These are phyloP conservation scores for Coemansia sp. DNA, from an alignment of 192 early-diverging fungal species.

Conservation along the genomic window DNA sequence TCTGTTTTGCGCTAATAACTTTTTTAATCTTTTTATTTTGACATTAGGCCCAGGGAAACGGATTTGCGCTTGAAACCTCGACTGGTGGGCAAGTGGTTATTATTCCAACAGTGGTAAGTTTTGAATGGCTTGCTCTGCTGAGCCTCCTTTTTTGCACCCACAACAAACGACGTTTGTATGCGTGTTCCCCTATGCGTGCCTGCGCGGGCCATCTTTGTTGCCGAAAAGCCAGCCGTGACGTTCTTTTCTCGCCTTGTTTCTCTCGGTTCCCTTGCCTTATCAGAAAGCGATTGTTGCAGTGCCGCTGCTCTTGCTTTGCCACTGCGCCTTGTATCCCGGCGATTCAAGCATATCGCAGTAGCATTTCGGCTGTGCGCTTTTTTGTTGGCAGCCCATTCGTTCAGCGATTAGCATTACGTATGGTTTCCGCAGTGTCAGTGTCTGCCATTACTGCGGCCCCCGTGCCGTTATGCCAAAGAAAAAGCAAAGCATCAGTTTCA, in stretches of 20 bases:
- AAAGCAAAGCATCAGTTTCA: not conserved
- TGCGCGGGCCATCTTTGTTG: too few species aligned
- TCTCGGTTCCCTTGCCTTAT: not conserved
- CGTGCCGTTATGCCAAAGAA: not conserved
- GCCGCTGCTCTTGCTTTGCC: not conserved
- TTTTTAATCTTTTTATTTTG: slow-evolving; percentile 12
- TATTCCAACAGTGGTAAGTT: slow-evolving; percentile 49
- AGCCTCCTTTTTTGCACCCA: slow-evolving; percentile 7
- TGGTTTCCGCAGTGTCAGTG: too few species aligned
- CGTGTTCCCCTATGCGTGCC: not conserved
- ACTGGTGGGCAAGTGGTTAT: slow-evolving; percentile 36
- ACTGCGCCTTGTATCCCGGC: not conserved
- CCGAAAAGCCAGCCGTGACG: not conserved
- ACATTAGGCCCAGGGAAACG: slow-evolving; percentile 52
- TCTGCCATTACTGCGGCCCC: not conserved
- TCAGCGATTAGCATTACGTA: not conserved
- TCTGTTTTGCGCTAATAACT: slow-evolving; percentile 5
- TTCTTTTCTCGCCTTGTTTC: not conserved
- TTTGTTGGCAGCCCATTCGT: too few species aligned
- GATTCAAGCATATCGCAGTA: slow-evolving; percentile 2
- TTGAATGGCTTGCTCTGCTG: slow-evolving; percentile 8
- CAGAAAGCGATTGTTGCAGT: not conserved
- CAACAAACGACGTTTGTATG: not conserved
- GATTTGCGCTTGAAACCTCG: slow-evolving; percentile 50
- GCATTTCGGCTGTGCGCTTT: not conserved